These are phyloP conservation scores for Saturnispora saitoi DNA, from an alignment of 805 yeast genomes.

Conservation along the genomic window DNA sequence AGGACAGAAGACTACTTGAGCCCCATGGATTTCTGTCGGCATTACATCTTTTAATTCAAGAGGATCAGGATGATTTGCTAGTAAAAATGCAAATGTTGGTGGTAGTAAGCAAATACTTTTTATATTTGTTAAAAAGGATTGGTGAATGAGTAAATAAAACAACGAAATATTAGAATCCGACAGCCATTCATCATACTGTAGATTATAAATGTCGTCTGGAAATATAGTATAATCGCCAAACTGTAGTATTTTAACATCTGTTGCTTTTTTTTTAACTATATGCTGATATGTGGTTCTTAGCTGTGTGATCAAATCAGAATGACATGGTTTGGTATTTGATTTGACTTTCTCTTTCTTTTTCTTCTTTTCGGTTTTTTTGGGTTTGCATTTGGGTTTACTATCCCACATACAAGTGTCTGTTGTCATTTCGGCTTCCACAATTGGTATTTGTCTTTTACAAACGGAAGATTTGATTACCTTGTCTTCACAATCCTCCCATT, in stretches of 20 bases:
- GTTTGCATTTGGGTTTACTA: slow-evolving; percentile 2
- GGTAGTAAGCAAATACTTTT: slow-evolving; percentile 35
- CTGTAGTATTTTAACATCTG: slow-evolving; percentile 32
- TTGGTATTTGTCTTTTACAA: slow-evolving; percentile 1
- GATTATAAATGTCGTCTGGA: slow-evolving; percentile 47
- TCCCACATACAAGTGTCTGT: slow-evolving; percentile 6
- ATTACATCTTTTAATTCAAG: slow-evolving; percentile 34
- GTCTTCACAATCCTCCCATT: background rate
- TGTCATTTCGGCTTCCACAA: slow-evolving; percentile 7
- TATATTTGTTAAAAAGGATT: slow-evolving; percentile 31
- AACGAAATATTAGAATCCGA: slow-evolving; percentile 63
- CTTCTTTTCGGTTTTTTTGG: background rate
- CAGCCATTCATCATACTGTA: slow-evolving; percentile 63
- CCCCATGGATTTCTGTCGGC: slow-evolving; percentile 33
- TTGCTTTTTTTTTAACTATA: slow-evolving; percentile 1
- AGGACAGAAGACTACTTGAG: slow-evolving; percentile 55
- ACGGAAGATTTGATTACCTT: background rate
- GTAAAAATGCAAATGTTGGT: slow-evolving; percentile 59
- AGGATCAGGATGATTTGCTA: slow-evolving; percentile 44
- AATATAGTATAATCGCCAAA: slow-evolving; percentile 51
- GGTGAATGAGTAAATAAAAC: slow-evolving; percentile 37
- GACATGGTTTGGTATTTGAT: background rate
- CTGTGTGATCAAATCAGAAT: background rate
- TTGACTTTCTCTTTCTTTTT: background rate
- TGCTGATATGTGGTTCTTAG: slow-evolving; percentile 3